Percentiles rank a stretch among this genome's conserved stretches.
phyloP scores from a whole-genome alignment of 495 filamentous ascomycete species.

The Tuber borchii region DNA sequence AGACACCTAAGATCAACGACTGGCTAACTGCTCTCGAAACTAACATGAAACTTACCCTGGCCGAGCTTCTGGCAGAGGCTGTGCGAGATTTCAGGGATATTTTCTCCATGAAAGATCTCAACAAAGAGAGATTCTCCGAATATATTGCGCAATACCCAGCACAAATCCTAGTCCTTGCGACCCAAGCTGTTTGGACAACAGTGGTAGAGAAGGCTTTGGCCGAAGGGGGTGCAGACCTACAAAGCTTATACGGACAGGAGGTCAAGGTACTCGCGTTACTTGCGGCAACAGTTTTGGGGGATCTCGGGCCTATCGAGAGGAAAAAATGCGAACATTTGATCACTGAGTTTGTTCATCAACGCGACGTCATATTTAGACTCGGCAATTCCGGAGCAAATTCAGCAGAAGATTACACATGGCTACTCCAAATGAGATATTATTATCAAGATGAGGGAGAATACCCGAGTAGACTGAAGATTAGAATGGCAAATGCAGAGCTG shows the following conservation, averaged over 20 bases:
- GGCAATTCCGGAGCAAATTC: slow-evolving; percentile 64
- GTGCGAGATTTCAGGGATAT: slow-evolving; percentile 68
- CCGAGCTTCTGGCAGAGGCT: slow-evolving; percentile 81
- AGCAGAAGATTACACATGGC: slow-evolving; percentile 83
- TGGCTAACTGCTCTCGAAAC: slow-evolving; percentile 87
- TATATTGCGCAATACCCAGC: slow-evolving; percentile 79
- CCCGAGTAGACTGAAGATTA: slow-evolving; percentile 76
- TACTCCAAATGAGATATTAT: slow-evolving; percentile 96
- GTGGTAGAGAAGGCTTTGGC: slow-evolving; percentile 68
- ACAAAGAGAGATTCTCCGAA: slow-evolving; percentile 59
- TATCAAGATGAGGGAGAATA: slow-evolving; percentile 75
- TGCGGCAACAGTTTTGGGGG: slow-evolving; percentile 80
- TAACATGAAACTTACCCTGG: slow-evolving; percentile 89
- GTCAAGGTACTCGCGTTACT: slow-evolving; percentile 74
- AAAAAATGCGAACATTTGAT: slow-evolving; percentile 99
- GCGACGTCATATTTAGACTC: slow-evolving; percentile 81
- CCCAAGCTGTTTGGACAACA: slow-evolving; percentile 90
- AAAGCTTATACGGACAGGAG: slow-evolving; percentile 63
- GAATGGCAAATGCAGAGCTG: slow-evolving; percentile 93
- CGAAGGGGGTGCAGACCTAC: slow-evolving; percentile 61
- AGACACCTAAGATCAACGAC: slow-evolving; percentile 94
- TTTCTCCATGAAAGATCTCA: slow-evolving; percentile 59
- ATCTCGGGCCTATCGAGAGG: slow-evolving; percentile 74
- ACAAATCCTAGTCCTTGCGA: slow-evolving; percentile 90
- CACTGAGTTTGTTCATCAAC: slow-evolving; percentile 96